phyloP scores from a whole-genome alignment of 2,329 filamentous ascomycete species.

The Coniosporium tulheliwenetii region DNA sequence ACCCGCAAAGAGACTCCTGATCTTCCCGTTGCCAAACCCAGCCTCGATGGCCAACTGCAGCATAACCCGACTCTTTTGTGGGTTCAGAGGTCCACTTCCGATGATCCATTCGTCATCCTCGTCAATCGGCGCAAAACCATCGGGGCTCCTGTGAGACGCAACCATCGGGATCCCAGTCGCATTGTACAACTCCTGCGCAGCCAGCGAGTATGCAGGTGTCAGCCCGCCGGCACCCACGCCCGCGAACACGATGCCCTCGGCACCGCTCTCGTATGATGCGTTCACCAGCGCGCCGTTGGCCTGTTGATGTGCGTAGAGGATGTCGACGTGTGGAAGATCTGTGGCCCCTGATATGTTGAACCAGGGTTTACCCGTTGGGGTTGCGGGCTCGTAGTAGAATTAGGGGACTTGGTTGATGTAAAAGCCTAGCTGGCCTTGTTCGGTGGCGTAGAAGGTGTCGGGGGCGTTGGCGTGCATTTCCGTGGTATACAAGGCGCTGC shows the following conservation, averaged over 20 bases:
- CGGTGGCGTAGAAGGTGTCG: conserved; percentile 44
- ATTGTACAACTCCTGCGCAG: conserved; percentile 28
- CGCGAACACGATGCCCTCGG: conserved; percentile 39
- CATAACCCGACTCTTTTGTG: too few species aligned
- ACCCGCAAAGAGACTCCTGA: too few species aligned
- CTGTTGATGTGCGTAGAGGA: conserved; percentile 40
- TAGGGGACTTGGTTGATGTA: conserved; percentile 43
- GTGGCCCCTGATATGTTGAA: conserved; percentile 23
- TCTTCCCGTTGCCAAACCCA: too few species aligned
- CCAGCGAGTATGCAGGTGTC: conserved; percentile 21
- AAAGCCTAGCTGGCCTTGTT: conserved; percentile 41
- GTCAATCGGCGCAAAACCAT: too few species aligned
- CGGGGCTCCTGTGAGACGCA: conserved; percentile 29
- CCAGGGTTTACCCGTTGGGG: conserved; percentile 30
- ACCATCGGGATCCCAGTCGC: conserved; percentile 34
- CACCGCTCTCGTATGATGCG: conserved; percentile 33
- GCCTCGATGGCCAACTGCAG: too few species aligned
- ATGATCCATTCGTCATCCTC: too few species aligned
- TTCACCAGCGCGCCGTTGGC: conserved; percentile 32
- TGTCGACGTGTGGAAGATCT: conserved; percentile 37
- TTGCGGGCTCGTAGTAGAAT: conserved; percentile 41
- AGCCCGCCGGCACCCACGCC: conserved; percentile 40
- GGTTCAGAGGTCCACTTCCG: too few species aligned
- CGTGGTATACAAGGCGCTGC: conserved; percentile 40
- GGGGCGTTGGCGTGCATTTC: conserved; percentile 49